Conservation (phyloP, 768 basidiomycete species). For the Podaxis pistillaris region DNA sequence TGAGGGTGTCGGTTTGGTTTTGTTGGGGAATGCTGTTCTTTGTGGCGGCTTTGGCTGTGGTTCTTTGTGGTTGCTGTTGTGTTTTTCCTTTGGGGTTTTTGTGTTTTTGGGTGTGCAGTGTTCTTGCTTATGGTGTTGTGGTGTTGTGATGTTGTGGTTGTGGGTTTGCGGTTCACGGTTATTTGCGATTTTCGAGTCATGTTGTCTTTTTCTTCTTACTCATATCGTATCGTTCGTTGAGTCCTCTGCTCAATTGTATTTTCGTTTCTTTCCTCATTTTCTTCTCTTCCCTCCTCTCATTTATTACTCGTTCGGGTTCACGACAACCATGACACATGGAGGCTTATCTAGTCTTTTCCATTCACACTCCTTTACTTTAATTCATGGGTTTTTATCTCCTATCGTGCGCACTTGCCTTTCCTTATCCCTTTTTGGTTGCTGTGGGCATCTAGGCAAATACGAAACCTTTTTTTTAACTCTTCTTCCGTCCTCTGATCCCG, state of each 20-base stretch:
- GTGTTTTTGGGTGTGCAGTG: not conserved
- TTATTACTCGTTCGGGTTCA: not conserved
- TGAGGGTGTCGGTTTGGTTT: constrained; percentile 36
- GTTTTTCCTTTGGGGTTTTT: constrained; percentile 41
- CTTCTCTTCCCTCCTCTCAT: not conserved
- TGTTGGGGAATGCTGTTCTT: no score
- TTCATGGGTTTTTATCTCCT: no score
- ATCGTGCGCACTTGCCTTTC: no score
- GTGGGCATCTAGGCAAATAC: no score
- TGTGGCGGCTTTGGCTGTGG: not conserved
- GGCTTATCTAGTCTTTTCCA: not conserved
- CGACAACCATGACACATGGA: not conserved
- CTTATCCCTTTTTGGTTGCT: no score
- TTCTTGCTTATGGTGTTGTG: not conserved
- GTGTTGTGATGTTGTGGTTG: not conserved
- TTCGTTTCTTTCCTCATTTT: not conserved
- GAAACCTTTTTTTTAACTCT: no score
- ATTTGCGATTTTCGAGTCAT: not conserved
- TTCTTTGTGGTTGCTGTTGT: constrained; percentile 54
- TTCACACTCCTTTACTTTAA: not conserved
- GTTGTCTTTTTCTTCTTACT: not conserved
- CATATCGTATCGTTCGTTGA: not conserved
- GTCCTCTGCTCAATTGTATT: not conserved
- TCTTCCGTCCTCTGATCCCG: no score
- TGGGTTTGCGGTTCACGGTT: not conserved